Evolutionary conservation across 176 grass and related monocot genomes (phyloP), one percentile per base, ranked within the genome.

Genomic region (Aegilops tauschii): DNA sequence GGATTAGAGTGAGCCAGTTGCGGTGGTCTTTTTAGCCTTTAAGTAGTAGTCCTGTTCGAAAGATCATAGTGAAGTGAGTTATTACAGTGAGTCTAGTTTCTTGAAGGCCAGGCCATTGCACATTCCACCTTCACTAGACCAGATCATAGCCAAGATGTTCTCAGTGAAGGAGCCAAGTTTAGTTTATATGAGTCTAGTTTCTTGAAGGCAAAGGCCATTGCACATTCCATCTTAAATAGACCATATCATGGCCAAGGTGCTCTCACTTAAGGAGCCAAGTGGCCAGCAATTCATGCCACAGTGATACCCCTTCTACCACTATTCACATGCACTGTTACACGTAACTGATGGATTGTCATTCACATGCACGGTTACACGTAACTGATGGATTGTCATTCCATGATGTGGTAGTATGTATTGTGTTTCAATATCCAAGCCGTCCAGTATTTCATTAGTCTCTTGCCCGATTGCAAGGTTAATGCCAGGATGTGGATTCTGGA

Each of bases 371-470:
- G 28, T 66, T 13, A 36, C 73, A 65, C 39, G 8, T 66, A 30
- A 73, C 42, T 84, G 0, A 4, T 69, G 29, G 65, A 72, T 31
- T 61, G 23, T 73, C 31, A n/a, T 31, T 58, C 68, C 44, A 47
- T 47, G 44, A 47, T 47, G 44, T 47, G 44, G 11, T 47, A 47
- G 44, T 47, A 3, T 13, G 44, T 47, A 34, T 52, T 78, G 30
- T 28, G 14, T 78, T 36, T 78, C 25, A 25, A 78, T 58, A 77
- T 49, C 62, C 30, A 50, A 65, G 66, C 45, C 30, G 9, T 85
- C 42, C 73, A 65, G 72, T 35, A 66, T 67, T 25, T n/a, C 61
- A 52, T 77, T 50, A 54, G 42, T 77, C 65, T 77, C 29, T 85
- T 85, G 29, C 30, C 20, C 42, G 1, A 47, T 47, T 47, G 65